Conservation (phyloP, 176 grass and related monocot genomes). For the Hordeum marinum region DNA sequence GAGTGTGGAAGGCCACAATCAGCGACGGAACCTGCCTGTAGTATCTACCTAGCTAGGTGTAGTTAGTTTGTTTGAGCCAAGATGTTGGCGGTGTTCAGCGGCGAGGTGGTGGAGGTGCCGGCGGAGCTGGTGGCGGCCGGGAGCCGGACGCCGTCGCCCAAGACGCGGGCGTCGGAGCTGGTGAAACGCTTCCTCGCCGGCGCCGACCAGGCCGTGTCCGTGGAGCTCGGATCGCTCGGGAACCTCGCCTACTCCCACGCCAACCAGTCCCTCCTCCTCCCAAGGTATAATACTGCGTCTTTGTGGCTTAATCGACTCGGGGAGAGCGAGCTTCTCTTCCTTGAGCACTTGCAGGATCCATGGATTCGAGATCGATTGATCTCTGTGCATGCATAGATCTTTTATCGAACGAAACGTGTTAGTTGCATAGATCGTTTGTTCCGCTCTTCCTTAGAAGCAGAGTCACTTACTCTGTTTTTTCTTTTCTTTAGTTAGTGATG, state of each 20-base stretch:
- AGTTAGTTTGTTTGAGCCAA: not conserved
- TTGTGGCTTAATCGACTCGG: not conserved
- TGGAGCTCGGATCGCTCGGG: constrained; percentile 52
- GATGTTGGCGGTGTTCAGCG: constrained; percentile 95
- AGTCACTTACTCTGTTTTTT: not conserved
- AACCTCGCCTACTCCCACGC: constrained; percentile 74
- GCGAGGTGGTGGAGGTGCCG: constrained; percentile 82
- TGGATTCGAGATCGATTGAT: not conserved
- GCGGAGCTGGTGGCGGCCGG: constrained; percentile 86
- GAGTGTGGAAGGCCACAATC: constrained; percentile 13
- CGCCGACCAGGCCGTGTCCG: constrained; percentile 50
- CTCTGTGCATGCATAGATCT: not conserved
- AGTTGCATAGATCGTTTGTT: not conserved
- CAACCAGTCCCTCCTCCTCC: constrained; percentile 62
- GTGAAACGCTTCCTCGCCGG: constrained; percentile 56
- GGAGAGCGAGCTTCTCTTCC: not conserved
- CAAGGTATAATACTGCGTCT: constrained; percentile 38
- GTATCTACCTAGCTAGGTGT: not conserved
- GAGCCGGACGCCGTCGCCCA: constrained; percentile 92
- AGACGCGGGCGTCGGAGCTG: constrained; percentile 67
- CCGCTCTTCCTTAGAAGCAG: not conserved
- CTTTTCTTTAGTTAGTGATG: not conserved
- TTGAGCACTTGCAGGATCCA: not conserved
- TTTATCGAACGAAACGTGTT: not conserved
- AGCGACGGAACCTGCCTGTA: not conserved